Conservation (phyloP, 257 asterid genomes). For the Anisodus tanguticus region DNA sequence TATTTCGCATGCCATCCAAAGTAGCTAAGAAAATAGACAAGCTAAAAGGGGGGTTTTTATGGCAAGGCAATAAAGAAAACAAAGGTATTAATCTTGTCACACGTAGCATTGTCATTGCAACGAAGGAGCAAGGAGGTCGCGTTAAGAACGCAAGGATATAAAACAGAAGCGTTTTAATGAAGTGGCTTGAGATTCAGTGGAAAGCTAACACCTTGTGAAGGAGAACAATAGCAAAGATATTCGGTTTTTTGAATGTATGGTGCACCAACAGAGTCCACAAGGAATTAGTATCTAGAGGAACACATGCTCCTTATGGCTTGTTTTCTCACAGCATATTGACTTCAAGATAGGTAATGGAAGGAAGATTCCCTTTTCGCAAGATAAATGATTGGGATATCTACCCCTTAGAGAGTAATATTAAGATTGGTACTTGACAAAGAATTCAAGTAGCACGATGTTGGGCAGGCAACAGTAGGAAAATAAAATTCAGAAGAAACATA, state of each 20-base stretch:
- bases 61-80: too few species aligned
- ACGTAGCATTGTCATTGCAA: background rate
- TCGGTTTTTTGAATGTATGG: background rate
- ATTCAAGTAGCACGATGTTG: background rate
- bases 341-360: background rate
- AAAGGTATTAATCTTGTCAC: background rate
- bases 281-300: background rate
- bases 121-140: background rate
- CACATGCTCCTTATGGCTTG: background rate
- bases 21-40: background rate
- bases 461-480: constrained; percentile 9
- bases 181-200: background rate
- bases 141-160: background rate
- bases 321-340: background rate
- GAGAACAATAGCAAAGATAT: background rate
- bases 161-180: background rate
- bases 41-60: background rate
- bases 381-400: background rate
- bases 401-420: background rate
- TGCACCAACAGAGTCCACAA: background rate
- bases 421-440: background rate
- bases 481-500: background rate
- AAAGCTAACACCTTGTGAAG: background rate
- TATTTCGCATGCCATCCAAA: background rate
- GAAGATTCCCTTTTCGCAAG: background rate